Evolutionary conservation across 176 grass and related monocot species (phyloP).

Genomic region (Hyparrhenia diplandra): DNA sequence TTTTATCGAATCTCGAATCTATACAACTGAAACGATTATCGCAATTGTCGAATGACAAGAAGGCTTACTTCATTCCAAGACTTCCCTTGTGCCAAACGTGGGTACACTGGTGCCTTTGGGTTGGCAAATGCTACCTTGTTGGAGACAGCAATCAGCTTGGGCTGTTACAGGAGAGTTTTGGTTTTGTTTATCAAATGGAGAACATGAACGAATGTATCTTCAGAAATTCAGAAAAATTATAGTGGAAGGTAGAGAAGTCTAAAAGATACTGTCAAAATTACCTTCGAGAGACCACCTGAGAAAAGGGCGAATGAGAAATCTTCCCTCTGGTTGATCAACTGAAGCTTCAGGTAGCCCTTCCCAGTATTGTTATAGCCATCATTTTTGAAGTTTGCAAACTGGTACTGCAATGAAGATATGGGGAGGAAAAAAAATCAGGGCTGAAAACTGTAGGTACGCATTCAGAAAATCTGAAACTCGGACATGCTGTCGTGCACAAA

Average conservation of each 20-base stretch:
- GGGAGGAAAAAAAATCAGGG: neutral
- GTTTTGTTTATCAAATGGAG: neutral
- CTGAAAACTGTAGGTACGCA: neutral
- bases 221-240: neutral
- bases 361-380: slow-evolving; percentile 38
- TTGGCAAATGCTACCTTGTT: slow-evolving; percentile 56
- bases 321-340: slow-evolving; percentile 77
- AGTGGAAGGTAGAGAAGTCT: neutral
- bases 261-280: slow-evolving; percentile 5
- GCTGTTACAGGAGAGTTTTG: slow-evolving; percentile 22
- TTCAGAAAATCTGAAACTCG: neutral
- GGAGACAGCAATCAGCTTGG: slow-evolving; percentile 64
- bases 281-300: slow-evolving; percentile 54
- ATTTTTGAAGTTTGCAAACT: slow-evolving; percentile 56
- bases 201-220: neutral
- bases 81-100: slow-evolving; percentile 69
- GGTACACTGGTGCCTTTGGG: slow-evolving; percentile 79
- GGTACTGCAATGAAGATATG: slow-evolving; percentile 48
- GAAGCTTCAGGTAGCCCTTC: slow-evolving; percentile 58
- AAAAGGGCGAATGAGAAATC: slow-evolving; percentile 78
- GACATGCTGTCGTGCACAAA: neutral
- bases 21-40: neutral
- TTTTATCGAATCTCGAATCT: neutral
- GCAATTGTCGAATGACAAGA: neutral
- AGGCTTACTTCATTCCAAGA: slow-evolving; percentile 76